A percentile compares a stretch with the other conserved stretches of the same genome.
These are phyloP conservation scores for Sungouiella blattae DNA, from an alignment of 805 yeast species.

Conservation along the genomic window DNA sequence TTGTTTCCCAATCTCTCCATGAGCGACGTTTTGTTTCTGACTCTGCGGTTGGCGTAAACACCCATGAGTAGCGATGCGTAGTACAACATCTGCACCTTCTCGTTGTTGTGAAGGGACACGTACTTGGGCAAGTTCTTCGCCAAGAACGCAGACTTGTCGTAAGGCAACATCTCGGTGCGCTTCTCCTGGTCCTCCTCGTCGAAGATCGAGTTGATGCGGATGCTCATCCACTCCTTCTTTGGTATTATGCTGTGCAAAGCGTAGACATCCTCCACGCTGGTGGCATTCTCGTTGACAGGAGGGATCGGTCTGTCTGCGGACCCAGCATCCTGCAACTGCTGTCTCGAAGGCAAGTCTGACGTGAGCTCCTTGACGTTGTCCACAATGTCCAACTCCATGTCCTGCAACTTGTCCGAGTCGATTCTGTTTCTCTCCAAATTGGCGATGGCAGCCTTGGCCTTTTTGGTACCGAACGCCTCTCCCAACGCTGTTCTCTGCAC, in stretches of 20 bases:
- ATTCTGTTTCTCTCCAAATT: constrained; percentile 80
- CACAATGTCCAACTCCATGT: constrained; percentile 73
- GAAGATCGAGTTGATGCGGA: constrained; percentile 62
- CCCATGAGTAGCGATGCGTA: constrained; percentile 80
- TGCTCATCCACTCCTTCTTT: constrained; percentile 53
- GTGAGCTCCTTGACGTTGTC: constrained; percentile 74
- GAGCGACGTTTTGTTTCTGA: constrained; percentile 54
- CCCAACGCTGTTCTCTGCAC: constrained; percentile 82
- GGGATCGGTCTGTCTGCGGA: constrained; percentile 83
- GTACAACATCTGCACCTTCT: constrained; percentile 67
- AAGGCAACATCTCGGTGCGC: constrained; percentile 61
- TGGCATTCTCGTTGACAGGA: constrained; percentile 69
- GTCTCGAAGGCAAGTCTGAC: constrained; percentile 66
- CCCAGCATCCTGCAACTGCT: constrained; percentile 54
- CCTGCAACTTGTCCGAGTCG: constrained; percentile 77
- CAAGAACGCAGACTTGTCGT: constrained; percentile 53
- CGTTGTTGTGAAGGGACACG: constrained; percentile 42
- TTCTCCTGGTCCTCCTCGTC: constrained; percentile 47
- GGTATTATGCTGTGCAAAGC: constrained; percentile 72
- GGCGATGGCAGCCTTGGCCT: constrained; percentile 85
- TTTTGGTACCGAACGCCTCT: constrained; percentile 95
- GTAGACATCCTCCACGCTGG: constrained; percentile 77
- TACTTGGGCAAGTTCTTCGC: constrained; percentile 42
- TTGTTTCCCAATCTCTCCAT: constrained; percentile 54
- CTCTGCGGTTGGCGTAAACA: constrained; percentile 69